phyloP scores from a whole-genome alignment of 2,329 filamentous ascomycete genomes.

The Aspergillus ibericus region DNA sequence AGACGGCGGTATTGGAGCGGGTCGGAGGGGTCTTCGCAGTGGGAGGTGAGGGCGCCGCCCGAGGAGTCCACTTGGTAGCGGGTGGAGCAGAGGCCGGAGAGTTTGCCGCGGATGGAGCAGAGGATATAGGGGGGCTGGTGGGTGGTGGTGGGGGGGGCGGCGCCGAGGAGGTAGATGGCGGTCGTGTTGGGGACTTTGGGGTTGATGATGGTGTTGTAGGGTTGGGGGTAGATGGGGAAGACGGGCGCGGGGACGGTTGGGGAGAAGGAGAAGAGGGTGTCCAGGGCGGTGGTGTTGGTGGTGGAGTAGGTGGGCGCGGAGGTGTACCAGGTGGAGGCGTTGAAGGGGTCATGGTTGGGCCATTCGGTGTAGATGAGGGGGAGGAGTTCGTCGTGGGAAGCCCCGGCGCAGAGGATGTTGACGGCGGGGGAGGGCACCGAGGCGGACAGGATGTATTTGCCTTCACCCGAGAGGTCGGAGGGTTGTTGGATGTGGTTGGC shows the following conservation, averaged over 20 bases:
- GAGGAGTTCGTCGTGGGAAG: slow-evolving; percentile 58
- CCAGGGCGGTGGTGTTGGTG: slow-evolving; percentile 59
- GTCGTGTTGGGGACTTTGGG: slow-evolving; percentile 43
- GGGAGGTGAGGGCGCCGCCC: slow-evolving; percentile 60
- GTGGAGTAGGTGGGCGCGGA: slow-evolving; percentile 34
- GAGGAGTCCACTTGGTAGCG: slow-evolving; percentile 52
- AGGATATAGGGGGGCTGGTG: slow-evolving; percentile 58
- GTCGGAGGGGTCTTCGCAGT: slow-evolving; percentile 62
- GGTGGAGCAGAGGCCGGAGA: slow-evolving; percentile 68
- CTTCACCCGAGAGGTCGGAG: slow-evolving; percentile 62
- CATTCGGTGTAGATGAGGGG: slow-evolving; percentile 67
- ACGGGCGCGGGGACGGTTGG: slow-evolving; percentile 55
- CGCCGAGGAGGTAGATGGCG: slow-evolving; percentile 67
- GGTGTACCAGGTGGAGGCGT: slow-evolving; percentile 29
- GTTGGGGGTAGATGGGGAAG: slow-evolving; percentile 56
- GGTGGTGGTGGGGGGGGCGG: slow-evolving; percentile 35
- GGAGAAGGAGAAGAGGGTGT: slow-evolving; percentile 70
- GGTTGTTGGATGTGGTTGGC: slow-evolving; percentile 71
- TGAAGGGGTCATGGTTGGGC: slow-evolving; percentile 45
- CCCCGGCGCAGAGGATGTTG: slow-evolving; percentile 71
- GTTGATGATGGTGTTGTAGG: slow-evolving; percentile 68
- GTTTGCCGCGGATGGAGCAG: slow-evolving; percentile 65
- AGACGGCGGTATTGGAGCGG: slow-evolving; percentile 56
- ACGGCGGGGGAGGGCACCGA: slow-evolving; percentile 69
- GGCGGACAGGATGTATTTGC: slow-evolving; percentile 67